Conservation (phyloP, 2,329 filamentous ascomycete species). For the Fusarium sp. region DNA sequence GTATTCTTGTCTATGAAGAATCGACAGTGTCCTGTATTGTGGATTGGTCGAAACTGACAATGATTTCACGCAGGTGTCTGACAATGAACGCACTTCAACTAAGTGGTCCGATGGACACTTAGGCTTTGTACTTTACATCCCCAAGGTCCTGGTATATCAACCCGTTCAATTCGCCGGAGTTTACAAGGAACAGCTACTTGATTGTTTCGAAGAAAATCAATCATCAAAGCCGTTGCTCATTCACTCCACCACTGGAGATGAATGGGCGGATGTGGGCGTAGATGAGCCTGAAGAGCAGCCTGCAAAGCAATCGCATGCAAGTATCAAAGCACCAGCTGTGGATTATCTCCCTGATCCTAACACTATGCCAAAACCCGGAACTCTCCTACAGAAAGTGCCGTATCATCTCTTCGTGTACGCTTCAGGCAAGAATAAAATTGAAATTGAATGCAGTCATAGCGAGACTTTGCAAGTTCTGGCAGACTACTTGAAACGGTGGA, state of each 20-base stretch:
- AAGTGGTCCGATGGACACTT: constrained; percentile 56
- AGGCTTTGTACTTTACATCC: constrained; percentile 59
- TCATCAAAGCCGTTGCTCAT: constrained; percentile 26
- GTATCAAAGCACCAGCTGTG: neutral
- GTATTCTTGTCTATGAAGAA: constrained; percentile 45
- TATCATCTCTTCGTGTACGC: constrained; percentile 62
- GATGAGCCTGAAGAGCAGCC: constrained; percentile 43
- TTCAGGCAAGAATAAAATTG: constrained; percentile 52
- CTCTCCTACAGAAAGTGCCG: constrained; percentile 63
- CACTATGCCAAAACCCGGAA: constrained; percentile 62
- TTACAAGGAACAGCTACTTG: constrained; percentile 56
- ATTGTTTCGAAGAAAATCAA: constrained; percentile 54
- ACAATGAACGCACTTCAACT: constrained; percentile 52
- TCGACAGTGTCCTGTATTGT: neutral
- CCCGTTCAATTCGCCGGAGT: constrained; percentile 54
- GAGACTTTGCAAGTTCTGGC: constrained; percentile 61
- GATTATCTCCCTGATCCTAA: constrained; percentile 60
- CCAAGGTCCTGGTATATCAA: constrained; percentile 52
- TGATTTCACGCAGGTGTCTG: constrained; percentile 33
- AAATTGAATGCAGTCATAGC: constrained; percentile 65
- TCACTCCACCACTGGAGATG: constrained; percentile 54
- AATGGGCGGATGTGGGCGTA: constrained; percentile 62
- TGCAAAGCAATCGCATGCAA: neutral
- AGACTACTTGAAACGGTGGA: constrained; percentile 65
- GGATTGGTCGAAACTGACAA: neutral